These are phyloP conservation scores for Stenogyne calaminthoides DNA, from an alignment of 305 asterid genomes.

Conservation along the genomic window DNA sequence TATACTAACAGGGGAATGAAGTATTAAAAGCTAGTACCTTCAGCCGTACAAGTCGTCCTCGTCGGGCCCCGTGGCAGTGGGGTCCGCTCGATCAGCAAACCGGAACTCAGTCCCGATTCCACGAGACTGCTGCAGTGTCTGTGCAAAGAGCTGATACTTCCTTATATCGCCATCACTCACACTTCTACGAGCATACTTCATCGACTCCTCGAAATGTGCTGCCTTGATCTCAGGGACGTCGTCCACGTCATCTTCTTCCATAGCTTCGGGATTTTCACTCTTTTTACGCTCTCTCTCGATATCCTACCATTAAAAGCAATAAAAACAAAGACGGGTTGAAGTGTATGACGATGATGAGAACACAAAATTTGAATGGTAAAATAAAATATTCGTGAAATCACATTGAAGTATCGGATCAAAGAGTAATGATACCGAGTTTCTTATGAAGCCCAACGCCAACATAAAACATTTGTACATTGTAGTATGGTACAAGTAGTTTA, in stretches of 20 bases:
- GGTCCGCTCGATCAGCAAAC: conserved; percentile 32
- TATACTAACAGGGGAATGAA: neutral
- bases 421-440: too few relatives aligned
- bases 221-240: conserved; percentile 49
- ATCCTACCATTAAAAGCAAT: conserved; percentile 32
- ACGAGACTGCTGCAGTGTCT: conserved; percentile 50
- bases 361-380: neutral
- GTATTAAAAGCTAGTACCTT: conserved; percentile 15
- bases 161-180: conserved; percentile 52
- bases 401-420: neutral
- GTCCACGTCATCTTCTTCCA: conserved; percentile 45
- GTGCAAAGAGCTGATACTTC: conserved; percentile 52
- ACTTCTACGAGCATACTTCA: conserved; percentile 48
- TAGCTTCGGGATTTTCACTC: conserved; percentile 42
- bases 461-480: too few relatives aligned
- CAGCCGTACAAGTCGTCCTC: conserved; percentile 50
- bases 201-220: conserved; percentile 49
- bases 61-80: conserved; percentile 27
- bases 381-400: too few relatives aligned
- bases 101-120: conserved; percentile 44
- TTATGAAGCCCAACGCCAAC: too few relatives aligned
- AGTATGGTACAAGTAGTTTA: too few relatives aligned
- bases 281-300: conserved; percentile 44
- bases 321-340: neutral
- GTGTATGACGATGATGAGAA: neutral